Base-by-base conservation (phyloP, 108 stramenopile species). In the Discostella pseudostelligera region DNA sequence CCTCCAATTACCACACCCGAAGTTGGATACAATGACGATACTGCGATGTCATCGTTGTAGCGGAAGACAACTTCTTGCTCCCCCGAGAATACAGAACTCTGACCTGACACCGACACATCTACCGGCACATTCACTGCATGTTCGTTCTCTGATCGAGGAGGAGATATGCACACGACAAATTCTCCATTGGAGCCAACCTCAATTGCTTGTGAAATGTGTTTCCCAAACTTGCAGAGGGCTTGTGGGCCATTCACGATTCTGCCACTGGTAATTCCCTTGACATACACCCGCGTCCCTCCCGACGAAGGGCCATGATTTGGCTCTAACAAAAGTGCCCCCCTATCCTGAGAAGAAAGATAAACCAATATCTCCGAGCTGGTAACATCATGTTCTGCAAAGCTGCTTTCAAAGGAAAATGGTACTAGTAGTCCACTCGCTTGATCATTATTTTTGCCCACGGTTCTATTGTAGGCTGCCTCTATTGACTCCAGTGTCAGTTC, bases 281-380 rank as follows among this genome's bases (percentile, higher is more conserved):
- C 79, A 48, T 48, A 12, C 7, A 80, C 79, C 43, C 56, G 35
- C 0, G 71, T 80, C 0, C 79, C 79, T 10, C 79, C 79, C 39
- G 24, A 49, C 39, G 17, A 56, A 25, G 69, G 68, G 12, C 79
- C 79, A 39, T 80, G 79, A 26, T 55, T 69, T 35, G 79, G 79
- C 19, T 42, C 19, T n/a, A 80, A 39, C 10, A 25, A 11, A 9
- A 80, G 56, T 13, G 40, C 40, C 11, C 43, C 53, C 19, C 48
- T 51, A 25, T 64, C 45, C 47, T 63, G 61, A 19, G 54, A 43
- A 40, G 61, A 16, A 8, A 47, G 55, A 61, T 76, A 76, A 37
- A 53, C 46, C 21, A 76, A 76, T 26, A 40, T 36, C 13, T 36
- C 48, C n/a, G 19, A 45, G 16, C 36, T 39, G 13, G 28, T 22